phyloP scores from a whole-genome alignment of 345 rosid species.

The Microcos paniculata region DNA sequence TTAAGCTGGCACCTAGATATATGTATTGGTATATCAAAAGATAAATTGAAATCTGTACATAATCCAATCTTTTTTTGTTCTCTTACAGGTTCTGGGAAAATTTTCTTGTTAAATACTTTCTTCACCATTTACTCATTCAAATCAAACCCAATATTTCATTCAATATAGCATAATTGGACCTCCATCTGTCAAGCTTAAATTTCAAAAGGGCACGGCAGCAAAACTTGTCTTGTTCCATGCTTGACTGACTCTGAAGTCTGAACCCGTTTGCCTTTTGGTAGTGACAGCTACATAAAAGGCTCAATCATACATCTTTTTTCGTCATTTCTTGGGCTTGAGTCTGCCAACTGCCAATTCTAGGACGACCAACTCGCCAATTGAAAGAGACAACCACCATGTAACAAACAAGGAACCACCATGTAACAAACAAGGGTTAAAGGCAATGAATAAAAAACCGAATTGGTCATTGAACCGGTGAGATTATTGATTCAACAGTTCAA shows the following conservation, averaged over 20 bases:
- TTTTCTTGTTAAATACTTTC: neutral
- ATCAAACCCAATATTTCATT: neutral
- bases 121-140: neutral
- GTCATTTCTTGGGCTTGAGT: neutral
- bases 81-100: neutral
- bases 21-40: neutral
- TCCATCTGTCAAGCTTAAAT: neutral
- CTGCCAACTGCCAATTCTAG: neutral
- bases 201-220: neutral
- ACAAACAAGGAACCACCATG: neutral
- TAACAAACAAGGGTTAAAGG: too few species aligned
- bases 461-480: too few species aligned
- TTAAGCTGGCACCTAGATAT: neutral
- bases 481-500: too few species aligned
- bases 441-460: too few species aligned
- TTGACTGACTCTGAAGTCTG: neutral
- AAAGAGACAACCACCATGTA: constrained; percentile 1
- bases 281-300: neutral
- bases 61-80: neutral
- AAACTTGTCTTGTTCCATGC: neutral
- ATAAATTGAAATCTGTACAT: neutral
- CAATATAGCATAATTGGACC: neutral
- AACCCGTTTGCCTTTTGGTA: neutral
- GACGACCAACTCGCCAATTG: neutral
- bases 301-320: constrained; percentile 5